Percentiles rank a stretch among this genome's conserved stretches.
phyloP scores from a whole-genome alignment of 169 alveolate genomes.

The Cardiosporidium cionae region DNA sequence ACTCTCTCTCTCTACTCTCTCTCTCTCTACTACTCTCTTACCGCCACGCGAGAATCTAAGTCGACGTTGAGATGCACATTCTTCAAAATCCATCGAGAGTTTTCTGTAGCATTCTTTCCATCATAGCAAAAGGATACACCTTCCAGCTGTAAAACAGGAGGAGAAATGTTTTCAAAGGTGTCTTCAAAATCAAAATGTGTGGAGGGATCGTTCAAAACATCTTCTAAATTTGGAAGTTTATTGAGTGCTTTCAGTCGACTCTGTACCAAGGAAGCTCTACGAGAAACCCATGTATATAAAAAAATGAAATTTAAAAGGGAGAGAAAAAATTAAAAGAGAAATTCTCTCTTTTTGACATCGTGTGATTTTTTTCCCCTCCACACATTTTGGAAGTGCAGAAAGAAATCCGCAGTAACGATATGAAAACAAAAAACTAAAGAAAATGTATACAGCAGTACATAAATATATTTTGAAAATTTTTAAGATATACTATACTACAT shows the following conservation, averaged over 20 bases:
- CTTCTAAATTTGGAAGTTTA: constrained; percentile 86
- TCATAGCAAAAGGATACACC: constrained; percentile 46
- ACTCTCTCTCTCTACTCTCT: too few species aligned
- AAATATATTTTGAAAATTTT: background rate
- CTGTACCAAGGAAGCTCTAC: constrained; percentile 74
- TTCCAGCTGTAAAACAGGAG: constrained; percentile 35
- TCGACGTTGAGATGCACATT: constrained; percentile 49
- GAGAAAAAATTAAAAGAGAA: background rate
- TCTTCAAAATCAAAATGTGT: constrained; percentile 83
- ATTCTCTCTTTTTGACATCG: background rate
- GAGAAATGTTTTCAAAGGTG: constrained; percentile 31
- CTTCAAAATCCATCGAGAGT: constrained; percentile 30
- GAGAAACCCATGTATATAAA: too few species aligned
- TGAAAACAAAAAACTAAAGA: background rate
- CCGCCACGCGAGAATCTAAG: constrained; percentile 39
- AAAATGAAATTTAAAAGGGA: too few species aligned
- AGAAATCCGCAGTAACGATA: background rate
- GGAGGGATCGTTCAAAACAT: constrained; percentile 88
- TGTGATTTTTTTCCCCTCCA: background rate
- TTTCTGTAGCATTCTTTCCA: constrained; percentile 15
- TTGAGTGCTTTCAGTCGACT: constrained; percentile 85
- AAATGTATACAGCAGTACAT: background rate
- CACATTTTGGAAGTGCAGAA: background rate
- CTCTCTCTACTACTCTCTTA: constrained; percentile 2
- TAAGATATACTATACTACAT: too few species aligned